Evolutionary conservation across 2,329 filamentous ascomycete genomes (phyloP).

Genomic region (Myriosclerotinia curreyana): DNA sequence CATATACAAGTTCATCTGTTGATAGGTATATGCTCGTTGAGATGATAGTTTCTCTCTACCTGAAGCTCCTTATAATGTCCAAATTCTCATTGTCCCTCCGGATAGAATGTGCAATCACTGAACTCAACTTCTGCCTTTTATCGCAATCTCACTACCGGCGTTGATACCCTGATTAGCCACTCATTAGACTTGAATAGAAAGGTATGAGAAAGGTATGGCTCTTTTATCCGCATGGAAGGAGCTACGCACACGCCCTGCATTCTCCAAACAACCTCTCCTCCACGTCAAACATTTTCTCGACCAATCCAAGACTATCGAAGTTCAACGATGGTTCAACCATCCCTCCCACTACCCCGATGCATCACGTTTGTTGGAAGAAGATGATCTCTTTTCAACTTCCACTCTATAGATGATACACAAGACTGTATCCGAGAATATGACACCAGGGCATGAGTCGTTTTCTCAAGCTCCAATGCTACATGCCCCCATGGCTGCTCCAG

Average conservation of each 20-base stretch:
- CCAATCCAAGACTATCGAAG: neutral
- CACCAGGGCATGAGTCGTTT: constrained; percentile 46
- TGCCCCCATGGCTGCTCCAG: constrained; percentile 43
- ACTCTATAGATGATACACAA: constrained; percentile 35
- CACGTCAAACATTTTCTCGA: neutral
- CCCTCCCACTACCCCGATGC: constrained; percentile 39
- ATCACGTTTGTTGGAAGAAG: constrained; percentile 35
- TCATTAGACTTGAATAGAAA: neutral
- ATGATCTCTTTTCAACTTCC: constrained; percentile 40
- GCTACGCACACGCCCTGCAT: neutral
- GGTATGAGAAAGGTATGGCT: neutral
- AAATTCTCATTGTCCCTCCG: neutral
- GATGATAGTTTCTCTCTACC: neutral
- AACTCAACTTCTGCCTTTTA: neutral
- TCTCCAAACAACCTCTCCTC: neutral
- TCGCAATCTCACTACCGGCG: neutral
- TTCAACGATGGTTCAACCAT: constrained; percentile 32
- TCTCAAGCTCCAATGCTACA: constrained; percentile 38
- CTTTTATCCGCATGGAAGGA: neutral
- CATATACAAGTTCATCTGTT: neutral
- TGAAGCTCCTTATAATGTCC: neutral
- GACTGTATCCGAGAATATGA: constrained; percentile 37
- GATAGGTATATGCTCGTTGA: neutral
- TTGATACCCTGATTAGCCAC: neutral
- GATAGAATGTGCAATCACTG: neutral